These are phyloP conservation scores for Fusarium tjaetaba DNA, from an alignment of 2,329 filamentous ascomycete genomes.

Conservation along the genomic window DNA sequence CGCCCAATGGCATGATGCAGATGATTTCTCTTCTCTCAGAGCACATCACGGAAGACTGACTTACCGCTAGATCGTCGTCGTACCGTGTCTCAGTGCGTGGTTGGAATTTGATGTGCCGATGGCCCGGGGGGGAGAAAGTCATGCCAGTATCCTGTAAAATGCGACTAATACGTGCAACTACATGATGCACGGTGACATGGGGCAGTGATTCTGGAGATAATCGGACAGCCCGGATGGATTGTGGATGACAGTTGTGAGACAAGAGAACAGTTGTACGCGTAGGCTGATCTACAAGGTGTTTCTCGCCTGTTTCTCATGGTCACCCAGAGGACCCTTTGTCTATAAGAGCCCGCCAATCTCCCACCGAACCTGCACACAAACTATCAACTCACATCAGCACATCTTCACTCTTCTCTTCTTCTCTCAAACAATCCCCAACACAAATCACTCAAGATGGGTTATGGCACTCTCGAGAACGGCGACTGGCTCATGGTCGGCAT, in stretches of 20 bases:
- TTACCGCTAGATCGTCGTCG: not conserved
- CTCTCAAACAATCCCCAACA: not conserved
- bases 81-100: not conserved
- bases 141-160: not conserved
- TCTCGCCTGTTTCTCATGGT: rapidly evolving
- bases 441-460: not conserved
- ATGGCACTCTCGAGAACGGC: slow-evolving; percentile 12
- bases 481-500: slow-evolving; percentile 12
- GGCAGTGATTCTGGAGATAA: rapidly evolving
- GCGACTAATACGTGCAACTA: not conserved
- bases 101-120: not conserved
- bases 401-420: not conserved
- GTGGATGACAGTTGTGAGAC: not conserved
- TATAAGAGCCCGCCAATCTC: not conserved
- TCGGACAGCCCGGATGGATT: not conserved
- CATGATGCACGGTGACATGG: not conserved
- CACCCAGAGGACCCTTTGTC: rapidly evolving
- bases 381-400: too few relatives aligned
- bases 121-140: not conserved
- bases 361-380: not conserved
- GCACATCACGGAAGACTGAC: rapidly evolving
- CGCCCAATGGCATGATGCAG: not conserved
- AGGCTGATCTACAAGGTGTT: too few relatives aligned
- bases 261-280: not conserved
- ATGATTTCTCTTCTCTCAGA: not conserved